Evolutionary conservation across 352 stramenopile genomes (phyloP).

Genomic region (Globisporangium orthogonon): DNA sequence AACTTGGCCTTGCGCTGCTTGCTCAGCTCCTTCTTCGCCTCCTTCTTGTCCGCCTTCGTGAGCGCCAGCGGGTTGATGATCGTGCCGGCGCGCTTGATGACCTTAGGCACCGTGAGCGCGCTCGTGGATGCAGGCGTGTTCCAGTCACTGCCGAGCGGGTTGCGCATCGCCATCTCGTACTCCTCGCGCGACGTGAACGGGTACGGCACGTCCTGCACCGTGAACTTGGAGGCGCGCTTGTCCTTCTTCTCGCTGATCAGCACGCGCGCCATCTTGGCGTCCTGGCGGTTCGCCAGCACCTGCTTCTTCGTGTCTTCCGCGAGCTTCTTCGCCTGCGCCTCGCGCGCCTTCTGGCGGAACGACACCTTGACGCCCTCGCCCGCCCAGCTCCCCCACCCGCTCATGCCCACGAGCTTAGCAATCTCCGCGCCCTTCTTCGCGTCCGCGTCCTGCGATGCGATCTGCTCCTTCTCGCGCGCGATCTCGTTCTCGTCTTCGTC

Average conservation of each 20-base stretch:
- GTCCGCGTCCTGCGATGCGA: conserved; percentile 54
- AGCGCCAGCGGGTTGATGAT: conserved; percentile 92
- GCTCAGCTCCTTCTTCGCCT: conserved; percentile 68
- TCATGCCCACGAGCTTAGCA: conserved; percentile 73
- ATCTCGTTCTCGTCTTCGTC: conserved; percentile 92
- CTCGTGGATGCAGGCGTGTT: conserved; percentile 91
- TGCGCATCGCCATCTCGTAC: conserved; percentile 97
- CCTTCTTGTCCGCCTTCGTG: conserved; percentile 80
- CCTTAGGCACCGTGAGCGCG: conserved; percentile 90
- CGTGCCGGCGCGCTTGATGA: conserved; percentile 90
- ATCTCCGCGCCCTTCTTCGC: conserved; percentile 77
- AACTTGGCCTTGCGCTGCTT: conserved; percentile 84
- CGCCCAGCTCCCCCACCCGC: conserved; percentile 91
- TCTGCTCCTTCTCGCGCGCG: conserved; percentile 86
- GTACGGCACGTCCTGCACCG: conserved; percentile 92
- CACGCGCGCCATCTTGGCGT: conserved; percentile 61
- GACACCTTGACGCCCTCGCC: conserved; percentile 72
- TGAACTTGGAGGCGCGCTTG: conserved; percentile 83
- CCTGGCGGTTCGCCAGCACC: conserved; percentile 59
- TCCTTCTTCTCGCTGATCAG: conserved; percentile 88
- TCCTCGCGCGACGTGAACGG: conserved; percentile 95
- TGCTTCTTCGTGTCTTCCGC: conserved; percentile 65
- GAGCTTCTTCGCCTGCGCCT: conserved; percentile 66
- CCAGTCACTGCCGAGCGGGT: conserved; percentile 92
- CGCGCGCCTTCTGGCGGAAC: conserved; percentile 81